Base-by-base conservation (phyloP, 2,329 filamentous ascomycete genomes). In the Phialocephala subalpina region DNA sequence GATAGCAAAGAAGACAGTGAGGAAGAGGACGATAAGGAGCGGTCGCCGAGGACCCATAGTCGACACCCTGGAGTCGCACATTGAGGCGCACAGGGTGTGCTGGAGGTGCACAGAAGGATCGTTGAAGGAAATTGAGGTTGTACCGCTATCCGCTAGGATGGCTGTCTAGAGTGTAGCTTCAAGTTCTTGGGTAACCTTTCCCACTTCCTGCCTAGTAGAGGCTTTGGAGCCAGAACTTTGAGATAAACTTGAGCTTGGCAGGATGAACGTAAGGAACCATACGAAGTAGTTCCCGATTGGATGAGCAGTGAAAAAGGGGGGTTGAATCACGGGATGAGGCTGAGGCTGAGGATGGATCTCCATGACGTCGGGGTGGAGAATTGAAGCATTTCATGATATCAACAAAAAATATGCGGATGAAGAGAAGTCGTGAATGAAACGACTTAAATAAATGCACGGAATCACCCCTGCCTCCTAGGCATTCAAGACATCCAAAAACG, bases 21-120 rank as follows among this genome's bases (percentile, higher is more conserved):
- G 65, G 56, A 71, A 68, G 63, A 70, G 36, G 27, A 67, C 65
- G 6, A 72, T 20, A 27, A 68, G 40, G 18, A 72, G 61, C 63
- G 58, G 64, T 63, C 71, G 58, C 59, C 67, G 66, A 20, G 61
- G 69, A 57, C 27, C 47, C 69, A 73, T 73, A 45, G 45, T 68
- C 52, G 45, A 53, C 16, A 29, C 27, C 27, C 68, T 64, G 70
- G 63, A 71, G 69, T 55, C 63, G 64, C 61, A 40, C 35, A 58
- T 40, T 22, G 27, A 40, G 20, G 20, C 29, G 29, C 29, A 33
- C 29, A 33, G 9, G 29, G 4, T 33, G 4, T 33, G 29, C 29
- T 33, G 9, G 38, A 40, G 25, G 22, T 40, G 59, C 40, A 42
- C 33, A 29, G 35, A 25, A 38, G 45, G 9, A 33, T 33, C 4